Conservation (phyloP, 768 basidiomycete species). For the Auricularia cornea region DNA sequence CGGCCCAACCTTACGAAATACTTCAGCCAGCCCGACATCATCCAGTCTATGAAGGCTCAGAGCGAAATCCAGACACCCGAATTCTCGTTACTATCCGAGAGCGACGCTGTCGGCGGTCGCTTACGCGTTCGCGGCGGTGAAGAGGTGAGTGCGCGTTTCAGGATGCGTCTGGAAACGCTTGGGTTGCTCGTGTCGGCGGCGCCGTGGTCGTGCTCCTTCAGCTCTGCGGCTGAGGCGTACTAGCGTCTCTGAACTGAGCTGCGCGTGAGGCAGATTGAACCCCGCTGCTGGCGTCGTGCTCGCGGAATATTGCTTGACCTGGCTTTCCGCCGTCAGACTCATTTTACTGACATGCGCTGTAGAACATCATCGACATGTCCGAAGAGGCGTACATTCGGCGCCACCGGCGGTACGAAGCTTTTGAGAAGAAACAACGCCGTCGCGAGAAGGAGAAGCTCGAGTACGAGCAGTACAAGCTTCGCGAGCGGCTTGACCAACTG, state of each 20-base stretch:
- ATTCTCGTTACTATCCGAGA: slow-evolving; percentile 39
- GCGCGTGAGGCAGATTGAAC: no score
- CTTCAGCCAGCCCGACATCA: slow-evolving; percentile 71
- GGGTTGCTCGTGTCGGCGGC: no score
- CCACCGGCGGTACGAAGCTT: slow-evolving; percentile 78
- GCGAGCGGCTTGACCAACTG: slow-evolving; percentile 80
- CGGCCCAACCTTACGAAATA: slow-evolving; percentile 54
- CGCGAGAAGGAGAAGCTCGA: slow-evolving; percentile 89
- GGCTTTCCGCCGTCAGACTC: slow-evolving; percentile 4
- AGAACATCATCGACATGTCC: slow-evolving; percentile 60
- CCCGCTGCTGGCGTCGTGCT: no score
- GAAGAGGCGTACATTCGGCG: slow-evolving; percentile 75
- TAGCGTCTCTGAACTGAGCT: no score
- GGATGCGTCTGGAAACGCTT: no score
- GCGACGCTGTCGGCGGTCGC: slow-evolving; percentile 53
- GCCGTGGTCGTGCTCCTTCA: no score
- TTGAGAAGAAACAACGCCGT: slow-evolving; percentile 76
- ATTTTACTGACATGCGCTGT: slow-evolving; percentile 6
- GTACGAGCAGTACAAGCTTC: slow-evolving; percentile 86
- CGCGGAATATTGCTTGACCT: no score
- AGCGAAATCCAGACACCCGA: slow-evolving; percentile 72
- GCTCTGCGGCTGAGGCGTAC: no score
- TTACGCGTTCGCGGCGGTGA: slow-evolving; percentile 59
- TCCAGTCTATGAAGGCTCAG: slow-evolving; percentile 61
- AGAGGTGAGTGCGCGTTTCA: no score